A percentile compares a stretch with the other conserved stretches of the same genome.
Evolutionary conservation across 805 yeast species (phyloP).

Genomic region (Zygosaccharomyces gambellarensis): DNA sequence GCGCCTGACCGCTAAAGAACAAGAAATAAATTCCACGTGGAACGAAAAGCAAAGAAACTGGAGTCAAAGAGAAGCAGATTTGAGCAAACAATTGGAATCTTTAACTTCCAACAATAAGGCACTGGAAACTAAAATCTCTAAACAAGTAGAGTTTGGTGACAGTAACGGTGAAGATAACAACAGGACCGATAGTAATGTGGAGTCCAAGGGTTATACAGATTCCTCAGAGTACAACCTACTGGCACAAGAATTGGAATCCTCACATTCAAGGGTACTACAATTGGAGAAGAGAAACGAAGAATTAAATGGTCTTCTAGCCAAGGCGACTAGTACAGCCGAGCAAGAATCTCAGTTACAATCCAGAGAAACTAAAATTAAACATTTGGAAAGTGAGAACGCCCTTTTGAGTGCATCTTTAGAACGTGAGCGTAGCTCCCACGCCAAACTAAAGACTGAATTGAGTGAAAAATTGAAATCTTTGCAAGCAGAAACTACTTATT

Average conservation of each 20-base stretch:
- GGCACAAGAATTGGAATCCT: constrained; percentile 68
- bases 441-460: constrained; percentile 18
- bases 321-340: constrained; percentile 44
- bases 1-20: constrained; percentile 63
- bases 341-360: constrained; percentile 39
- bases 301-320: constrained; percentile 58
- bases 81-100: constrained; percentile 46
- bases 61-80: constrained; percentile 52
- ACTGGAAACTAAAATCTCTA: constrained; percentile 61
- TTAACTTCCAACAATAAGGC: constrained; percentile 57
- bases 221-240: constrained; percentile 55
- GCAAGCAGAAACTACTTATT: constrained; percentile 44
- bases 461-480: constrained; percentile 37
- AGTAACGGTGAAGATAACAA: constrained; percentile 27
- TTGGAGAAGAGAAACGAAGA: constrained; percentile 76
- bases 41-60: constrained; percentile 74
- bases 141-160: constrained; percentile 42
- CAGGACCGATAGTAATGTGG: not conserved
- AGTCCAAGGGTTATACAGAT: constrained; percentile 29
- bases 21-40: constrained; percentile 59
- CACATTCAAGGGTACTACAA: constrained; percentile 61
- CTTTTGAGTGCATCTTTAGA: constrained; percentile 33
- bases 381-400: constrained; percentile 66
- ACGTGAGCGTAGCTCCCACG: constrained; percentile 21
- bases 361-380: constrained; percentile 43